A percentile compares a stretch with the other conserved stretches of the same genome.
Conservation (phyloP, 2,329 filamentous ascomycete species). For the Hypocreales sp. region DNA sequence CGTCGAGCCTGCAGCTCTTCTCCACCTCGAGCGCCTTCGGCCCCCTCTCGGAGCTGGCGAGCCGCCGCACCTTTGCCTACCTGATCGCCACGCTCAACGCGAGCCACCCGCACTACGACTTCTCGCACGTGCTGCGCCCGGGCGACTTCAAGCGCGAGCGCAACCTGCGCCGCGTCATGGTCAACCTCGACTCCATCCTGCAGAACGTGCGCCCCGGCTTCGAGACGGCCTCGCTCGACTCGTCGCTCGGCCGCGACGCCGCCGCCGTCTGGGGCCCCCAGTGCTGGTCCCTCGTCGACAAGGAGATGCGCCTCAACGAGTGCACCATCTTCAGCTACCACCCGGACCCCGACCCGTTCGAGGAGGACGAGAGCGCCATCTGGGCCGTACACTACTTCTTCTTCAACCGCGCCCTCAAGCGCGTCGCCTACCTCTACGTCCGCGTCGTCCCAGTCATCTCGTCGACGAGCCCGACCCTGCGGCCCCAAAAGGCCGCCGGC, state of each 20-base stretch:
- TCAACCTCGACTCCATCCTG: slow-evolving; percentile 72
- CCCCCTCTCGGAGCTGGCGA: slow-evolving; percentile 72
- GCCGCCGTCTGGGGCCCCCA: slow-evolving; percentile 66
- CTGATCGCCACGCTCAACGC: slow-evolving; percentile 93
- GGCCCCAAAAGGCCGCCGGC: slow-evolving; percentile 15
- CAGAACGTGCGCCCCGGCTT: slow-evolving; percentile 65
- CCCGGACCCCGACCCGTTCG: slow-evolving; percentile 79
- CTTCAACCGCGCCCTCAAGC: slow-evolving; percentile 84
- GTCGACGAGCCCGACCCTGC: slow-evolving; percentile 38
- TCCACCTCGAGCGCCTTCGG: slow-evolving; percentile 86
- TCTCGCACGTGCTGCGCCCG: slow-evolving; percentile 79
- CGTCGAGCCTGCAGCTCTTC: slow-evolving; percentile 42
- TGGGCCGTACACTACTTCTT: slow-evolving; percentile 97
- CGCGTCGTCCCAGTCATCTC: slow-evolving; percentile 71
- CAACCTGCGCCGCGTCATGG: slow-evolving; percentile 67
- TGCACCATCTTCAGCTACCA: slow-evolving; percentile 84
- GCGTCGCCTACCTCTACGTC: slow-evolving; percentile 87
- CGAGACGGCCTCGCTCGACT: slow-evolving; percentile 26
- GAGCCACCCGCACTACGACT: slow-evolving; percentile 84
- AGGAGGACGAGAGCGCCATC: slow-evolving; percentile 82
- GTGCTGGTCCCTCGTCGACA: slow-evolving; percentile 86
- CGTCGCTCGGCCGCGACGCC: slow-evolving; percentile 26
- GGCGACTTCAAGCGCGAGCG: slow-evolving; percentile 80
- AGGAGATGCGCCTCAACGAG: slow-evolving; percentile 82
- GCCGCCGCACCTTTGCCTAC: slow-evolving; percentile 86